Conservation (phyloP, 2,329 filamentous ascomycete species). For the Curvularia eragrostidis region DNA sequence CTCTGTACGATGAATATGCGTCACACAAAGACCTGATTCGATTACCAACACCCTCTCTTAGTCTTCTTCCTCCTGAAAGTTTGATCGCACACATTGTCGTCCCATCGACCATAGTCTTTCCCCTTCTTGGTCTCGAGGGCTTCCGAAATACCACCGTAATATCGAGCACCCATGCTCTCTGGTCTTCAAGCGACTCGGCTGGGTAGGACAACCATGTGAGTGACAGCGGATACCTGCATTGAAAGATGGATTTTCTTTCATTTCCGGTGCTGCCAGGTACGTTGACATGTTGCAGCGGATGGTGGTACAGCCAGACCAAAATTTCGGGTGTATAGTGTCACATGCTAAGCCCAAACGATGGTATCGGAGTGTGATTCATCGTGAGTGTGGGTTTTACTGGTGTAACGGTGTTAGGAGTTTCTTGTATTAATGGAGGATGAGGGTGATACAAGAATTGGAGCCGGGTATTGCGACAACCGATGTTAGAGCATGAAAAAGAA, state of each 20-base stretch:
- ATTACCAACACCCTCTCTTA: neutral
- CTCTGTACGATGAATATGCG: neutral
- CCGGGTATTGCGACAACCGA: neutral
- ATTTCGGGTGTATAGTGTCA: neutral
- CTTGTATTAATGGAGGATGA: neutral
- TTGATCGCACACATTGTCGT: slow-evolving; percentile 8
- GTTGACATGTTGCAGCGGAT: neutral
- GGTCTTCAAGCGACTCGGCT: neutral
- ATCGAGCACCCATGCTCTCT: neutral
- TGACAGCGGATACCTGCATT: slow-evolving; percentile 18
- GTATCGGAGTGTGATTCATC: neutral
- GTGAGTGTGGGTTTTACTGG: neutral
- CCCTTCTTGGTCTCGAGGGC: neutral
- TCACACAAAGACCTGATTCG: slow-evolving; percentile 6
- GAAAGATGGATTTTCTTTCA: neutral
- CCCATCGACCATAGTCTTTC: neutral
- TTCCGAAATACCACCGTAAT: neutral
- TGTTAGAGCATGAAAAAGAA: neutral
- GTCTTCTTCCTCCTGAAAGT: neutral
- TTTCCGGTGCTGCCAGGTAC: neutral
- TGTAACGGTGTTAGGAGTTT: neutral
- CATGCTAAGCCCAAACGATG: neutral
- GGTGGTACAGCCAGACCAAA: slow-evolving; percentile 14
- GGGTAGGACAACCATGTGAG: slow-evolving; percentile 6
- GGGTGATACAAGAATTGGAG: neutral